Evolutionary conservation across 139 green algal species (phyloP), one percentile per base, ranked within the genome.

Genomic region (Medakamo hakoo): DNA sequence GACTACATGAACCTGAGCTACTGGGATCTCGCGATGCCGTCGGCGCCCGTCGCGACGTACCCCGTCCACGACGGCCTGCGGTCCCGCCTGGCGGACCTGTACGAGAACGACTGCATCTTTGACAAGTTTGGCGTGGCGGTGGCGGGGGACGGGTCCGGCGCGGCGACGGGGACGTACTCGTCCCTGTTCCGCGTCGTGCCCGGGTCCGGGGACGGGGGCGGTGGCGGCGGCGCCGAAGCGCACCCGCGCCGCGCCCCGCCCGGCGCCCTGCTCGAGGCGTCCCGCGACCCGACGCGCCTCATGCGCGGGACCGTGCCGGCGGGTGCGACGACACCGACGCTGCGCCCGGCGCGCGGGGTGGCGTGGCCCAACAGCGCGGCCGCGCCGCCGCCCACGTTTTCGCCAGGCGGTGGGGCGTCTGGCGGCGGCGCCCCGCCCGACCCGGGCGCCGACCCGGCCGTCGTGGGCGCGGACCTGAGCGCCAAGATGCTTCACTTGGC

Each of bases 1-100:
- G 93, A 99, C 80, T 99, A 96, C 84, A 94, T 99, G 88, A 96
- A 81, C 9, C 68, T 98, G 20, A 98, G 95, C 82, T 78, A 98
- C 14, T 98, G 92, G 92, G 92, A 98, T 78, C 30, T 98, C 5
- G 76, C 81, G 58, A 96, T 91, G 84, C 86, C 96, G 71, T 71
- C 59, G 24, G 62, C 66, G 27, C 93, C 93, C 3, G 70, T 99
- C 31, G 78, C 75, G 4, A 83, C 79, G 0, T 94, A 92, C 76
- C 82, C 83, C 58, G 86, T 98, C 60, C 93, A 99, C 32, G 93
- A 98, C 70, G 74, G 86, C 55, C 74, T 99, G 64, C 76, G 88
- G 32, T 57, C 77, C 29, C 67, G 78, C 77, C 82, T 88, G 62
- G 94, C 85, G 70, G 90, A 99, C 71, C 74, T 99, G 67, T 99